Percentiles rank a stretch among this genome's conserved stretches.
Evolutionary conservation across 2,329 filamentous ascomycete species (phyloP).

Genomic region (Cladosporium sphaerospermum): DNA sequence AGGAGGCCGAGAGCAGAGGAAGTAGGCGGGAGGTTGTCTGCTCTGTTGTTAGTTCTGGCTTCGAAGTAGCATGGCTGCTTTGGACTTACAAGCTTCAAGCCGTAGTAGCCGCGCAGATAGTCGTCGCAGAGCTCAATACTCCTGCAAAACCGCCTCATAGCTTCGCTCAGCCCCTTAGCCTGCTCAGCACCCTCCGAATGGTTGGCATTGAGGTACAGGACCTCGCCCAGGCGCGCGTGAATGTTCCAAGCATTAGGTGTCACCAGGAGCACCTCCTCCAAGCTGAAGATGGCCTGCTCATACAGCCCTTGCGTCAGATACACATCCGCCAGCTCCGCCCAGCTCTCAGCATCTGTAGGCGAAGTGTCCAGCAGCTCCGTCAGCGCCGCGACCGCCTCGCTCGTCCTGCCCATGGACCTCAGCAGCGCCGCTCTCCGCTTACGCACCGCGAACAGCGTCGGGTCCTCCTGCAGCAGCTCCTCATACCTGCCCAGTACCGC

Average conservation of each 20-base stretch:
- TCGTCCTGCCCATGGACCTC: conserved; percentile 60
- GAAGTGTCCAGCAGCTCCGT: conserved; percentile 71
- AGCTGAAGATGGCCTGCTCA: conserved; percentile 74
- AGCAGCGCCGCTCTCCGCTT: conserved; percentile 81
- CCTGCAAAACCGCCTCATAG: conserved; percentile 78
- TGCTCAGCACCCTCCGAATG: conserved; percentile 30
- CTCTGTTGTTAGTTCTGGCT: conserved; percentile 11
- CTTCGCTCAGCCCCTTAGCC: conserved; percentile 57
- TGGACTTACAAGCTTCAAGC: conserved; percentile 66
- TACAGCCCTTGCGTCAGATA: conserved; percentile 76
- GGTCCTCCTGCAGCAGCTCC: conserved; percentile 63
- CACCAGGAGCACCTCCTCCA: conserved; percentile 85
- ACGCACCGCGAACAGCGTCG: conserved; percentile 74
- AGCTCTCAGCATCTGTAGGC: conserved; percentile 86
- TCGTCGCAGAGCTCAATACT: conserved; percentile 91
- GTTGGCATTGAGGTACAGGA: conserved; percentile 62
- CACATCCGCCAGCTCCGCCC: conserved; percentile 84
- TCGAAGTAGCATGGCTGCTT: not conserved
- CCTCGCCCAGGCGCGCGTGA: conserved; percentile 79
- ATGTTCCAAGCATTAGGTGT: conserved; percentile 95
- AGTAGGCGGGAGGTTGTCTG: conserved; percentile 22
- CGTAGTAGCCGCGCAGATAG: conserved; percentile 88
- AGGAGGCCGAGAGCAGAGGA: conserved; percentile 17
- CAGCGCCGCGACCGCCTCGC: conserved; percentile 70
- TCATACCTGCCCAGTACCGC: conserved; percentile 72